Conservation (phyloP, 164 flowering plant species). For the Paratinospora sagittata region DNA sequence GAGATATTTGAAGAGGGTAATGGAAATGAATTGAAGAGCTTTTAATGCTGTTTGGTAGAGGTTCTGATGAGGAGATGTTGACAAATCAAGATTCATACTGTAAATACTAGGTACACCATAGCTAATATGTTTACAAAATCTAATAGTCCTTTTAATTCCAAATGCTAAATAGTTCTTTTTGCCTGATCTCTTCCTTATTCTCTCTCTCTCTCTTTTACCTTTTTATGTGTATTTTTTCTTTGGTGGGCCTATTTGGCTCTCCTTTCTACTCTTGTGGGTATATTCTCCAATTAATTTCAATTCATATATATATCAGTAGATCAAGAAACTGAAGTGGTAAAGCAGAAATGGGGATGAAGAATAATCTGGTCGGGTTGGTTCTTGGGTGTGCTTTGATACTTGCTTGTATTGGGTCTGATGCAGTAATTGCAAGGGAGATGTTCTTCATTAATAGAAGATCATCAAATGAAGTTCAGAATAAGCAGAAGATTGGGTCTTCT, state of each 20-base stretch:
- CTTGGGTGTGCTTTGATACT: constrained; percentile 12
- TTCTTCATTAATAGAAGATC: background rate
- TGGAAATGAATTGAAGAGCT: constrained; percentile 8
- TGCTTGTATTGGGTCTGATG: constrained; percentile 5
- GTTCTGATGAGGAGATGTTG: constrained; percentile 22
- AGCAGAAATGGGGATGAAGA: constrained; percentile 9
- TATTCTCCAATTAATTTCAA: background rate
- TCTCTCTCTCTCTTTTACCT: background rate
- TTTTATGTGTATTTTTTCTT: background rate
- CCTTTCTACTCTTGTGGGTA: background rate
- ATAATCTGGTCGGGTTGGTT: constrained; percentile 1
- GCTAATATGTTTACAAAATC: constrained; percentile 7
- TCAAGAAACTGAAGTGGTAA: background rate
- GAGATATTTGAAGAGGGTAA: too few relatives aligned
- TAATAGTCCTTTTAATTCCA: background rate
- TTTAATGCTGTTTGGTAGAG: constrained; percentile 25
- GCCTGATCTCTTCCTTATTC: constrained; percentile 6
- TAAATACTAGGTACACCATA: constrained; percentile 17
- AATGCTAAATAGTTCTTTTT: constrained; percentile 13
- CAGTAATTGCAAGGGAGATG: constrained; percentile 14
- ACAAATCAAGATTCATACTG: constrained; percentile 20
- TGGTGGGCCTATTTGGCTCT: constrained; percentile 16
- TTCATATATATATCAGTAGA: background rate
- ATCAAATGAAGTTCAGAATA: background rate
- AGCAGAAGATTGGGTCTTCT: background rate